Base-by-base conservation (phyloP, 768 basidiomycete species). In the Panaeolus cyanescens region DNA sequence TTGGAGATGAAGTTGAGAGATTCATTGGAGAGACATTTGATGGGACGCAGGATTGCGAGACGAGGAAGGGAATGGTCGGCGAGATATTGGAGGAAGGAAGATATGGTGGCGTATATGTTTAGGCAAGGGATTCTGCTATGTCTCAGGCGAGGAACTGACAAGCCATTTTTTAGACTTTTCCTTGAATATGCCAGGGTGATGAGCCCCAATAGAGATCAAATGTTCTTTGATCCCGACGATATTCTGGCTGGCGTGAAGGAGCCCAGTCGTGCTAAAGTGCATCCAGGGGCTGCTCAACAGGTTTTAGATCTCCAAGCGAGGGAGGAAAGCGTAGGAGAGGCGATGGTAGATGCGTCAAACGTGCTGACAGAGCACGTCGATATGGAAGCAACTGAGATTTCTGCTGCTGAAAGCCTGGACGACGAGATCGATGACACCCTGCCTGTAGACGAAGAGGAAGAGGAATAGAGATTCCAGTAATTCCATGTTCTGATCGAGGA, bases 41-140 rank as follows among this genome's bases (percentile, higher is more conserved):
- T 50, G 45, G 45, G 42, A 5, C 42, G 58, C 3, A 68, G 77
- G 59, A 89, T 91, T 31, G 90, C 85, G 0, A 63, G 69, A 8
- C 77, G 80, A 2, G 88, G 90, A 0, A 74, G 80, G 15, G 73
- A 77, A 20, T 90, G 88, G 88, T 85, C 82, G 56, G 64, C 72
- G 56, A 68, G 57, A 7, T 85, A 77, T 70, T 90, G 87, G 87
- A 77, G 87, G 36, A 75, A 70, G 61, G 83, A 87, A 63, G 87
- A 89, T 65, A 72, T 88, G 75, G 75, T 76, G 4, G 85, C 86
- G 1, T 87, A 88, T 64, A 72, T 79, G 63, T 87, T 83, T 28
- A 74, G 87, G 85, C 86, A 62, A 12, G 69, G n/a, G n/a, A n/a
- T n/a, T n/a, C 33, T 34, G 33, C 33, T 13, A 7, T 34, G 33